These are phyloP conservation scores for Trichoderma hamatum DNA, from an alignment of 2,329 filamentous ascomycete genomes.

Conservation along the genomic window DNA sequence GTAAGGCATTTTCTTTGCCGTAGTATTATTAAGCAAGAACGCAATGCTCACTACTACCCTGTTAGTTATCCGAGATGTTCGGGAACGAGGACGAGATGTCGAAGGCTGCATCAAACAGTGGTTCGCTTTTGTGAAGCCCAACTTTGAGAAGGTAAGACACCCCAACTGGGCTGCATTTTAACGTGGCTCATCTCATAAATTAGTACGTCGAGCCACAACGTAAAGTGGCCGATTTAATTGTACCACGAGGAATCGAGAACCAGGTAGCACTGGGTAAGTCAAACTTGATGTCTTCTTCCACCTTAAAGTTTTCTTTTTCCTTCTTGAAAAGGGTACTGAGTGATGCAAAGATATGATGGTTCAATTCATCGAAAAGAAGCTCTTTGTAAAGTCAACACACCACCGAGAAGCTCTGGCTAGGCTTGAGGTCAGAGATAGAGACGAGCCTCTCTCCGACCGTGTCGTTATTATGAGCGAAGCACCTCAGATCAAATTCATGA, in stretches of 20 bases:
- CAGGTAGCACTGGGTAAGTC: conserved; percentile 78
- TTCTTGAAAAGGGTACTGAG: conserved; percentile 16
- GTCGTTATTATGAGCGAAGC: conserved; percentile 76
- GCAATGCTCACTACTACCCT: conserved; percentile 18
- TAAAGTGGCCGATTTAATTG: conserved; percentile 90
- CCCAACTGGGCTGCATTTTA: not conserved
- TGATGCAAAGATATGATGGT: conserved; percentile 75
- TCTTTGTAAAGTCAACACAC: conserved; percentile 80
- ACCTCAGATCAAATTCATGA: conserved; percentile 82
- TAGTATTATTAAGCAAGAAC: not conserved
- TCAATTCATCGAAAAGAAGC: conserved; percentile 85
- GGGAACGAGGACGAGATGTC: conserved; percentile 85
- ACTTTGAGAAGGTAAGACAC: conserved; percentile 72
- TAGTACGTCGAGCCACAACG: conserved; percentile 88
- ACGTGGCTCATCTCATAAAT: not conserved
- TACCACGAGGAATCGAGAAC: conserved; percentile 93
- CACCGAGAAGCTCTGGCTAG: conserved; percentile 79
- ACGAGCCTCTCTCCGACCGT: conserved; percentile 72
- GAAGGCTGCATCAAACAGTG: conserved; percentile 98
- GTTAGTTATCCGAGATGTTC: conserved; percentile 81
- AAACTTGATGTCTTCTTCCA: not conserved
- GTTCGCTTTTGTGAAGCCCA: conserved; percentile 95
- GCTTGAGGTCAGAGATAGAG: conserved; percentile 72
- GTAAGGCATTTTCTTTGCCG: conserved; percentile 51
- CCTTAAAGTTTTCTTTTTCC: not conserved